Conservation (phyloP, 176 grass and related monocot species). For the Olyra latifolia region DNA sequence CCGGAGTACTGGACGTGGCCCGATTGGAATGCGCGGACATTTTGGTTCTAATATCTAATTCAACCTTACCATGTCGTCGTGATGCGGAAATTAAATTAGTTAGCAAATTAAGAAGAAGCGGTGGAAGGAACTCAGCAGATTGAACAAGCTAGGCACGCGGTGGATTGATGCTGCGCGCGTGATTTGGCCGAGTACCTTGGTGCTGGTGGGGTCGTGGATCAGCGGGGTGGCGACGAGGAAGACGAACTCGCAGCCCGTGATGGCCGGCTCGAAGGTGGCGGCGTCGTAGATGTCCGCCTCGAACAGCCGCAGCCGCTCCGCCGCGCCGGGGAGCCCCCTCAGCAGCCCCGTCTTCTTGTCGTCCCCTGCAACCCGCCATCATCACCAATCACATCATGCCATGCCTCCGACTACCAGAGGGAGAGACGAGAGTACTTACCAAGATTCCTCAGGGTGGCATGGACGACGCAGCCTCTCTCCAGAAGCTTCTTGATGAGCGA, state of each 20-base stretch:
- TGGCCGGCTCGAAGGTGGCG: constrained; percentile 51
- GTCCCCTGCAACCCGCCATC: constrained; percentile 25
- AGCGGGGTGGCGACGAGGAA: constrained; percentile 47
- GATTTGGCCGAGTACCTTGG: constrained; percentile 39
- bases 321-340: constrained; percentile 43
- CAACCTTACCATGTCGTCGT: too few species aligned
- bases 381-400: too few species aligned
- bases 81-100: too few species aligned
- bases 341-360: constrained; percentile 44
- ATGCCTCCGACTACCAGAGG: too few species aligned
- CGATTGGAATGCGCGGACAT: too few species aligned
- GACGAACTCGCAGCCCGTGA: constrained; percentile 60
- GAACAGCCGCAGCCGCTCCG: constrained; percentile 53
- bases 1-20: too few species aligned
- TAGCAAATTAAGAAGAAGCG: too few species aligned
- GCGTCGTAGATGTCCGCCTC: constrained; percentile 60
- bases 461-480: constrained; percentile 9
- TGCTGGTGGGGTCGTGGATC: constrained; percentile 26
- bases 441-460: constrained; percentile 16
- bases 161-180: too few species aligned
- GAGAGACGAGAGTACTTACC: background rate
- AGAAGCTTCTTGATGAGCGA: constrained; percentile 15
- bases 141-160: too few species aligned
- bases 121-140: too few species aligned
- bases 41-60: too few species aligned